Base-by-base conservation (phyloP, 345 rosid species). In the Reutealis trisperma region DNA sequence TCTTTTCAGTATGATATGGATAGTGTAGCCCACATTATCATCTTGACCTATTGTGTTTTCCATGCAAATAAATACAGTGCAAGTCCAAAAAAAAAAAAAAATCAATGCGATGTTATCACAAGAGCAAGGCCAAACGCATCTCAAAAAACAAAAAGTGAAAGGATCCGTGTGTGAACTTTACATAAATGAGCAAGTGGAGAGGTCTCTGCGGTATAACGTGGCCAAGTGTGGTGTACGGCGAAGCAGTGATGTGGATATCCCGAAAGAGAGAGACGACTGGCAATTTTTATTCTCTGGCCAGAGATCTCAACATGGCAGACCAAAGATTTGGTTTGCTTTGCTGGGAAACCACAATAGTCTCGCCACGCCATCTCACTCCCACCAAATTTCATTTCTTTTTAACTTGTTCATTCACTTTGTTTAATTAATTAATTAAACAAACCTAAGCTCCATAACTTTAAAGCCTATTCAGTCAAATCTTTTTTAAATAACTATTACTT, bases 241-340 rank as follows among this genome's bases (percentile, higher is more conserved):
- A 70, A 79, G 41, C 41, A 60, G 51, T 21, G 60, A 62, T 80
- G 71, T 74, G 60, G 71, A 32, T 54, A 77, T 69, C 79, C 79
- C 74, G 21, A 73, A 58, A 44, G 67, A 55, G 32, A 24, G 65
- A 61, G 37, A 25, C 19, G 45, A n/a, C 45, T 70, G 49, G 32
- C 75, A 67, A 57, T 32, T 67, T 71, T 67, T 65, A 70, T 81
- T 73, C 62, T 62, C 75, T 66, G 81, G 51, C 34, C 60, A 73
- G 59, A 74, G 64, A 84, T 84, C 78, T 79, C 61, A 9, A 42
- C 5, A 15, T 74, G 75, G 45, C 75, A 62, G 81, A 58, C 77
- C 76, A 44, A 69, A 82, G 83, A 82, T 85, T 77, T 79, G 51
- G 78, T 79, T 82, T 79, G 73, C 80, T 79, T 82, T 79, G 73